Percentiles rank a stretch among this genome's conserved stretches.
Evolutionary conservation across 2,329 filamentous ascomycete species (phyloP).

Genomic region (Arthrobotrys musiformis): DNA sequence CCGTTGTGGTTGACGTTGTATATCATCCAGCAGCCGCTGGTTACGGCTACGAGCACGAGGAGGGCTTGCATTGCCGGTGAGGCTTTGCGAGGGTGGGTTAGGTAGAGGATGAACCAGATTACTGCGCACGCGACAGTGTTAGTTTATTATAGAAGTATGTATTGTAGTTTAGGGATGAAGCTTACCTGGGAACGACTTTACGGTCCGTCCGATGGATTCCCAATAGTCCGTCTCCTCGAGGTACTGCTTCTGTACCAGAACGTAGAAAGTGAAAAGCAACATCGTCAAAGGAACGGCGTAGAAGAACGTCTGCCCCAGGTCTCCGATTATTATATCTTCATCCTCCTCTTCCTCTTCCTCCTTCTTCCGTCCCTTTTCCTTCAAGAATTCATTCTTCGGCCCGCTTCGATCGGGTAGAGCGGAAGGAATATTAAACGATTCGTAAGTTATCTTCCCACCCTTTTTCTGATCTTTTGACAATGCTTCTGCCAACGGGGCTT

Average conservation of each 20-base stretch:
- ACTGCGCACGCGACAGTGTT: constrained; percentile 62
- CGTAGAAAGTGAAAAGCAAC: constrained; percentile 81
- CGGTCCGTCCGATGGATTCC: constrained; percentile 68
- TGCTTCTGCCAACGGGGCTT: constrained; percentile 69
- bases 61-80: constrained; percentile 67
- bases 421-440: constrained; percentile 53
- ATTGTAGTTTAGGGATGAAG: constrained; percentile 16
- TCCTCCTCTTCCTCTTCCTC: constrained; percentile 60
- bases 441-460: constrained; percentile 58
- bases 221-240: constrained; percentile 73
- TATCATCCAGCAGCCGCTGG: constrained; percentile 80
- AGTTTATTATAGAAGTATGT: background rate
- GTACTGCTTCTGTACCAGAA: constrained; percentile 82
- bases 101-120: constrained; percentile 69
- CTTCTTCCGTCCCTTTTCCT: constrained; percentile 55
- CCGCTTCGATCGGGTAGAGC: constrained; percentile 53
- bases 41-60: constrained; percentile 73
- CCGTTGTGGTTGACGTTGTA: constrained; percentile 80
- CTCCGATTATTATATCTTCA: constrained; percentile 65
- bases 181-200: constrained; percentile 69
- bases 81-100: constrained; percentile 67
- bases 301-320: constrained; percentile 65
- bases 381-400: constrained; percentile 54
- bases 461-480: constrained; percentile 60
- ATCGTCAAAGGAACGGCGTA: constrained; percentile 72